These are phyloP conservation scores for Saccharomycopsis sp. DNA, from an alignment of 805 yeast species.

Conservation along the genomic window DNA sequence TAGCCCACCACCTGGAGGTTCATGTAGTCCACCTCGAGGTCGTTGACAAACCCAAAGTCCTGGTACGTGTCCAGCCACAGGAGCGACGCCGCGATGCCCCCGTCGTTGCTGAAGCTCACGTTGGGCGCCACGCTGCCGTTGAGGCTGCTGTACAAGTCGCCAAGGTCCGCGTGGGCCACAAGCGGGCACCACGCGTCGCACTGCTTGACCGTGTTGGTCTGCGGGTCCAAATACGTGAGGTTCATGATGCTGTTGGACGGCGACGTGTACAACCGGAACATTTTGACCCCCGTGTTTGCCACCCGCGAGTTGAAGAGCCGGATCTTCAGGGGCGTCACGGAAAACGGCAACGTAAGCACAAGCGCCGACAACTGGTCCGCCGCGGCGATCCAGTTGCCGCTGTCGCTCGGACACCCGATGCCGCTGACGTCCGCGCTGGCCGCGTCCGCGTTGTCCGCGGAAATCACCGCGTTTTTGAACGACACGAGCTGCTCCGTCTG, in stretches of 20 bases:
- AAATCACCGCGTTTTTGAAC: constrained; percentile 47
- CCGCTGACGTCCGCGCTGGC: constrained; percentile 28
- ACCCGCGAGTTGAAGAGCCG: constrained; percentile 58
- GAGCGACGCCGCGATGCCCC: constrained; percentile 32
- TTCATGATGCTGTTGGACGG: constrained; percentile 92
- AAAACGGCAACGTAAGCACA: constrained; percentile 51
- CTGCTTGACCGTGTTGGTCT: constrained; percentile 42
- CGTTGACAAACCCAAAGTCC: constrained; percentile 76
- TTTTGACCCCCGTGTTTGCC: constrained; percentile 43
- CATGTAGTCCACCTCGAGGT: constrained; percentile 51
- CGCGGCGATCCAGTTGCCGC: constrained; percentile 45
- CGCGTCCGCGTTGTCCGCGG: constrained; percentile 38
- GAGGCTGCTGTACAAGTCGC: constrained; percentile 25
- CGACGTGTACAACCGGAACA: constrained; percentile 65
- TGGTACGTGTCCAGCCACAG: constrained; percentile 45
- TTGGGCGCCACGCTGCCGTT: constrained; percentile 25
- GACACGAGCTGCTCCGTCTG: constrained; percentile 59
- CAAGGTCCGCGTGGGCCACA: constrained; percentile 34
- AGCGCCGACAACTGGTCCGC: constrained; percentile 54
- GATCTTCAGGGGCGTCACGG: constrained; percentile 60
- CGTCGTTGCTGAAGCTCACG: constrained; percentile 20
- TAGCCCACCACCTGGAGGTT: constrained; percentile 58
- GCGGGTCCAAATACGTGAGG: constrained; percentile 74
- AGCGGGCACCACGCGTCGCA: constrained; percentile 94
- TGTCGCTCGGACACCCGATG: constrained; percentile 53